These are phyloP conservation scores for Dipteronia dyeriana DNA, from an alignment of 345 rosid species.

Conservation along the genomic window DNA sequence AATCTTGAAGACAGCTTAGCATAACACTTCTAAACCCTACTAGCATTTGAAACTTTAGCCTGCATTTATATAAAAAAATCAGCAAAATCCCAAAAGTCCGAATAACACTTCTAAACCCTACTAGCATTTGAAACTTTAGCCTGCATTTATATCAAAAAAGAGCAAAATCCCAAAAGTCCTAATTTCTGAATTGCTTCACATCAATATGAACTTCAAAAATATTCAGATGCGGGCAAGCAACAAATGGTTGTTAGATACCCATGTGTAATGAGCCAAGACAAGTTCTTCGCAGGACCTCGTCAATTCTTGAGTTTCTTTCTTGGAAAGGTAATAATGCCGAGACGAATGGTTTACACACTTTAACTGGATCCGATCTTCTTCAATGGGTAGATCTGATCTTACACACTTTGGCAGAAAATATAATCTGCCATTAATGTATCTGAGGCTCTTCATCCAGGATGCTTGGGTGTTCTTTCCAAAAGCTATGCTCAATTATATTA, in stretches of 20 bases:
- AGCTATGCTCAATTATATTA: conserved; percentile 61
- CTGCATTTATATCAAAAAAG: not conserved
- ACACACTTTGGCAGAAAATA: not conserved
- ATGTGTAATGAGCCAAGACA: not conserved
- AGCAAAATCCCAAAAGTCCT: not conserved
- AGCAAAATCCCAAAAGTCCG: not conserved
- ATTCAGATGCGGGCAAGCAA: not conserved
- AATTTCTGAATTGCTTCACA: not conserved
- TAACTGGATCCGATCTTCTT: no score
- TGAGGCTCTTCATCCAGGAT: conserved; percentile 35
- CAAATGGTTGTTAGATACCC: not conserved
- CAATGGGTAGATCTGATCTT: no score
- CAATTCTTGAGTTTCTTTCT: no score
- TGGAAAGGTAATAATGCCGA: no score
- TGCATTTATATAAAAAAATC: not conserved
- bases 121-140: not conserved
- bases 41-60: not conserved
- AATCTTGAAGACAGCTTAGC: not conserved
- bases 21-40: not conserved
- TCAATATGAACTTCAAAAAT: not conserved
- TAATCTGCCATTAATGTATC: not conserved
- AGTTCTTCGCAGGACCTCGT: no score
- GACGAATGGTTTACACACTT: no score
- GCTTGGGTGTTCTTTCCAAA: conserved; percentile 61
- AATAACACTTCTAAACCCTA: not conserved